Evolutionary conservation across 1,139 yeast genomes (phyloP), one percentile per base, ranked within the genome.

Genomic region (Kodamaea alishanica): DNA sequence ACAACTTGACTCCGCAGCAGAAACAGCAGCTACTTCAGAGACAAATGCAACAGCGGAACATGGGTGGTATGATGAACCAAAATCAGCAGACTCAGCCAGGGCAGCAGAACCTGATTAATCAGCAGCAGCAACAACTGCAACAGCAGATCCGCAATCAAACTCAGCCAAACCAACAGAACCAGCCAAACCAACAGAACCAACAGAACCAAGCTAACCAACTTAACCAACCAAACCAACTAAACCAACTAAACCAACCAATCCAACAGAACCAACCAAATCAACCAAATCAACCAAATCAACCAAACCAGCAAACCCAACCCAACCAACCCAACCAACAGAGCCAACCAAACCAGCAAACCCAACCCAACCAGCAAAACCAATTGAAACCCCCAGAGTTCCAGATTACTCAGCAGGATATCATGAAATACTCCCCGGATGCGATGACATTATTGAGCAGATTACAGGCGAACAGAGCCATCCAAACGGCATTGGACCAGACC

Each of bases 371-470:
- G 30, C 37, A 27, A 10, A 47, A 40, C 29, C 49, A 46, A 28
- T 41, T 47, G 30, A 63, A 61, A 39, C 67, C 66, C 0, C 75
- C 75, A 4, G 61, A 60, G 40, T 60, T 68, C 40, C 65, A 58
- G 38, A 62, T 71, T 34, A 66, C 75, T 5, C 65, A 64, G 22
- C 73, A 70, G 37, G 77, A 71, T 44, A 59, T 67, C 35, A 54
- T 61, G 45, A 67, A 67, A 44, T 68, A 70, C 49, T 61, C 66
- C 27, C 55, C 65, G 6, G 75, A 69, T 37, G 77, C 77, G 1
- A 57, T 70, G 65, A 54, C 61, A 9, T 53, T 69, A 28, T 60
- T 70, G 39, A 45, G 56, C 20, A 55, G 69, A 36, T 55, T 71
- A 33, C 75, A 70, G 42, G 66, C 67, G 25, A 67, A 61, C 40